Percentiles rank a stretch among this genome's conserved stretches.
phyloP scores from a whole-genome alignment of 768 basidiomycete species.

The Austroboletus festivus region DNA sequence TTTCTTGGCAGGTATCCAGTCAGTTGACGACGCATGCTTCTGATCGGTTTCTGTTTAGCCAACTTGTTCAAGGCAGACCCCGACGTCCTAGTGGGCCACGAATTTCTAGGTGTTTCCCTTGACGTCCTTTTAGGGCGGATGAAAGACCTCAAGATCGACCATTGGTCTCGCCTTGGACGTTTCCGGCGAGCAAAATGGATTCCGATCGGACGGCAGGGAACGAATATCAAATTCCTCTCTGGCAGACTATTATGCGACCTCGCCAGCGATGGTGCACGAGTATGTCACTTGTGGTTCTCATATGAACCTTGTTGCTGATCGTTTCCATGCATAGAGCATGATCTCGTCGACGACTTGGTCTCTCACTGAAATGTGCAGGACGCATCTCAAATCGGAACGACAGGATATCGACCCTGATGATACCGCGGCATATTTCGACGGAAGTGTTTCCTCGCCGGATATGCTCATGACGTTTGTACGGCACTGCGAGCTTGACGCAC shows the following conservation, averaged over 20 bases:
- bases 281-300: slow-evolving; percentile 32
- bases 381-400: slow-evolving; percentile 79
- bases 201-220: slow-evolving; percentile 73
- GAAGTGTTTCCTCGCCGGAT: slow-evolving; percentile 70
- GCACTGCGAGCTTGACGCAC: slow-evolving; percentile 94
- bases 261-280: slow-evolving; percentile 92
- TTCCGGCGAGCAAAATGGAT: slow-evolving; percentile 86
- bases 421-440: slow-evolving; percentile 87
- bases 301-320: background rate
- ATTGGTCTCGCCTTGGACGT: slow-evolving; percentile 92
- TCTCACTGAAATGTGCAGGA: slow-evolving; percentile 92
- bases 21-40: background rate
- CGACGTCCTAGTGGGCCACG: slow-evolving; percentile 92
- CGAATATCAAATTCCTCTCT: slow-evolving; percentile 77
- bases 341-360: slow-evolving; percentile 98
- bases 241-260: slow-evolving; percentile 91
- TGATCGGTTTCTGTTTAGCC: slow-evolving; percentile 37
- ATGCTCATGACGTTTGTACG: slow-evolving; percentile 82
- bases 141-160: slow-evolving; percentile 85
- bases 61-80: slow-evolving; percentile 85
- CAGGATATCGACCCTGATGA: slow-evolving; percentile 97
- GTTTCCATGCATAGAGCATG: slow-evolving; percentile 72
- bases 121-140: slow-evolving; percentile 91
- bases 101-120: slow-evolving; percentile 85
- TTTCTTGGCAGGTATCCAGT: slow-evolving; percentile 58